phyloP scores from a whole-genome alignment of 176 grass and related monocot genomes.

The Canna indica region DNA sequence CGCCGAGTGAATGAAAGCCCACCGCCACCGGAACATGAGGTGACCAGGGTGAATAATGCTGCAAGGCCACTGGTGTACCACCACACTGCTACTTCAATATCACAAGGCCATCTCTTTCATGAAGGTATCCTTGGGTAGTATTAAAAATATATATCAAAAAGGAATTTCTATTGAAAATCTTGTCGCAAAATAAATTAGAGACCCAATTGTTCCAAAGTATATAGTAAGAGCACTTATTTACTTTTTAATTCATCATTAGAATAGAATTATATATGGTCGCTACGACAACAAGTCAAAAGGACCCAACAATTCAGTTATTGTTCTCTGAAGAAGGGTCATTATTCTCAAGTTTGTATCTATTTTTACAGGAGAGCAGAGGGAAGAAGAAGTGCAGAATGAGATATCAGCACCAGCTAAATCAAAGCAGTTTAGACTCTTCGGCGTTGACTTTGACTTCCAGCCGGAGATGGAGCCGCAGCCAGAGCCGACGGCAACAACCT shows the following conservation, averaged over 20 bases:
- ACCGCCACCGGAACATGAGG: background rate
- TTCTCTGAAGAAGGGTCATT: no score
- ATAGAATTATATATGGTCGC: no score
- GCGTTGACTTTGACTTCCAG: background rate
- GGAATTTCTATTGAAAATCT: no score
- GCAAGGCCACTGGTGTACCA: background rate
- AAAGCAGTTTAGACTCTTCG: slow-evolving; percentile 2
- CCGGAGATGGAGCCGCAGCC: background rate
- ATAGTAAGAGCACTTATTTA: no score
- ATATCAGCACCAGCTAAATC: background rate
- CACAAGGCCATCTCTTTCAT: background rate
- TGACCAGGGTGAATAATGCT: background rate
- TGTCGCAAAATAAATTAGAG: no score
- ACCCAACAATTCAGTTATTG: no score
- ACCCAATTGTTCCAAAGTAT: background rate
- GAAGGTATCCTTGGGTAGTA: background rate
- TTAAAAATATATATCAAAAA: background rate
- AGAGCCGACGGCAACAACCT: background rate
- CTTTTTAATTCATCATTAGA: no score
- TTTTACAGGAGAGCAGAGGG: background rate
- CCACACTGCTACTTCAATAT: background rate
- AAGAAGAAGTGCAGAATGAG: background rate
- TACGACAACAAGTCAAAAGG: no score
- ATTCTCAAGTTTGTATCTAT: no score
- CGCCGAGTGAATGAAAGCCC: background rate